Base-by-base conservation (phyloP, 441 rosid species). In the Gossypium laxum region DNA sequence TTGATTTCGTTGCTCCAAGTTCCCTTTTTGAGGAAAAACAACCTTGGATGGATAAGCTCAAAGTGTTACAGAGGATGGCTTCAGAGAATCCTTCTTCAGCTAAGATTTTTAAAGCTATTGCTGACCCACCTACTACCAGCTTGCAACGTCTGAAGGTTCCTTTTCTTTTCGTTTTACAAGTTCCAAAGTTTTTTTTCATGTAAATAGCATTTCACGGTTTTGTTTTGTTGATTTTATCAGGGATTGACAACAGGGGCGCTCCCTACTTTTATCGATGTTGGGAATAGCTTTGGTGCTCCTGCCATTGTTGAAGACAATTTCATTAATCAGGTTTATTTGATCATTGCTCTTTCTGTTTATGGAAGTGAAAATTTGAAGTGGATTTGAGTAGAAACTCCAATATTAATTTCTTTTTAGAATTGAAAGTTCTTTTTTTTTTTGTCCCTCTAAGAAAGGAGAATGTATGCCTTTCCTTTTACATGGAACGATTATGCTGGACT, bases 71-170 rank as follows among this genome's bases (percentile, higher is more conserved):
- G 74, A 88, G 82, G 75, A 67, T 86, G 77, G 97, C 98, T n/a
- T 84, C 69, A 71, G 67, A 61, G 26, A 68, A 85, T 63, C 79
- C 87, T 22, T 85, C 94, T 0, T 83, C 93, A 52, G 88, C 97
- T 50, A 90, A 78, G 80, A 89, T 94, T 67, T 94, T 92, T 81
- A 91, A 90, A 80, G 98, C 98, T 52, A 84, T 92, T 77, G 96
- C 98, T 15, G 97, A 94, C 77, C 99, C 99, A 68, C 98, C 99
- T 24, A 94, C 99, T 1, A 94, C 99, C 1, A 94, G 96, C 77
- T 83, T 92, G 74, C 99, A 92, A 77, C 90, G 99, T 66, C 81
- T 94, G 76, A 94, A 92, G 91, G 96, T 90, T 48, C 47, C 1
- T 57, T 43, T 21, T 0, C n/a, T 21, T 10, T 50, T 61, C 45